Evolutionary conservation across 345 rosid species (phyloP).

Genomic region (Corchorus olitorius): DNA sequence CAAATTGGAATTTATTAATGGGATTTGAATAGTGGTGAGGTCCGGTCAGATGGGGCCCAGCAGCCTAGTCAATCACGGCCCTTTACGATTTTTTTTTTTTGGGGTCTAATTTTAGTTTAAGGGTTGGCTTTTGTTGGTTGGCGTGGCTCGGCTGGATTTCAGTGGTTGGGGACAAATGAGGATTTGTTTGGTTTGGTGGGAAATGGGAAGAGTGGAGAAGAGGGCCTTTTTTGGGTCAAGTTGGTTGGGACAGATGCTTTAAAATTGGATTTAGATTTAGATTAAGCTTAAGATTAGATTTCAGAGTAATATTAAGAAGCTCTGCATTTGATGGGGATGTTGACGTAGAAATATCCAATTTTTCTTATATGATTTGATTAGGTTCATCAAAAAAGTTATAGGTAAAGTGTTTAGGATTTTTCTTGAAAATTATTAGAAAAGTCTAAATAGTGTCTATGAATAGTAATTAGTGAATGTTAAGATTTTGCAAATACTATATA

Average conservation of each 20-base stretch:
- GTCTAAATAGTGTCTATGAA: too few relatives aligned
- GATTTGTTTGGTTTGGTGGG: slow-evolving; percentile 1
- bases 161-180: neutral
- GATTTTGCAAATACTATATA: too few relatives aligned
- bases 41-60: slow-evolving; percentile 44
- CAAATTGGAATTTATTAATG: slow-evolving; percentile 23
- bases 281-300: too few relatives aligned
- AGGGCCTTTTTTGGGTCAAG: neutral
- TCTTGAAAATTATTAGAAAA: too few relatives aligned
- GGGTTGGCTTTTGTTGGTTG: neutral
- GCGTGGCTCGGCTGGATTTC: slow-evolving; percentile 30
- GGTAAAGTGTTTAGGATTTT: too few relatives aligned
- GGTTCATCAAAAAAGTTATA: too few relatives aligned
- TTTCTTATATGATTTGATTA: too few relatives aligned
- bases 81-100: neutral
- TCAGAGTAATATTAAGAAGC: too few relatives aligned
- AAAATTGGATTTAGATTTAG: neutral
- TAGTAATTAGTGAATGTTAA: too few relatives aligned
- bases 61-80: slow-evolving; percentile 40
- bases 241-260: neutral
- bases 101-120: neutral
- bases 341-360: too few relatives aligned
- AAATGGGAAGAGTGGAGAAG: neutral
- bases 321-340: too few relatives aligned
- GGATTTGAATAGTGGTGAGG: slow-evolving; percentile 30